phyloP scores from a whole-genome alignment of 2,329 filamentous ascomycete species.

The Myotisia sp. region DNA sequence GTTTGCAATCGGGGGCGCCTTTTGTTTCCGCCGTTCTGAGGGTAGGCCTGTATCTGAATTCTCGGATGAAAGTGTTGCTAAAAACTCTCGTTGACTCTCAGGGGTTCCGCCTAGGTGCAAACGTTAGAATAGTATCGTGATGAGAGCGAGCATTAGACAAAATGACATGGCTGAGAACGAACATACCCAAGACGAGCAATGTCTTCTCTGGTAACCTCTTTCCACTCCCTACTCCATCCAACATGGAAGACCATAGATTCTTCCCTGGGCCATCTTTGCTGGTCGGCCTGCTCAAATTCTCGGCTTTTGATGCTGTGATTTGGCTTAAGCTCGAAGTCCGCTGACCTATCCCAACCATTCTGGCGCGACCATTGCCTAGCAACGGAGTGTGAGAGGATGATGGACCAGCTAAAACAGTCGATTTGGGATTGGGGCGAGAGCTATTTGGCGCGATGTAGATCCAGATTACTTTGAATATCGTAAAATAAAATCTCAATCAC shows the following conservation, averaged over 20 bases:
- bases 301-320: slow-evolving; percentile 21
- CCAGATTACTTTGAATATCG: too few relatives aligned
- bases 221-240: slow-evolving; percentile 77
- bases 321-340: slow-evolving; percentile 27
- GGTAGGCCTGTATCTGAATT: slow-evolving; percentile 27
- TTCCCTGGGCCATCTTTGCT: slow-evolving; percentile 56
- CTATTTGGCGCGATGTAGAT: too few relatives aligned
- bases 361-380: slow-evolving; percentile 3
- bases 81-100: slow-evolving; percentile 70
- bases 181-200: slow-evolving; percentile 64
- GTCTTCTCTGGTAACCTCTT: slow-evolving; percentile 88
- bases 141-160: neutral
- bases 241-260: slow-evolving; percentile 88
- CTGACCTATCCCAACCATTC: slow-evolving; percentile 24
- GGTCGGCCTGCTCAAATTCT: slow-evolving; percentile 25
- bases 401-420: too few relatives aligned
- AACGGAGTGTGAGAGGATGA: neutral
- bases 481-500: too few relatives aligned
- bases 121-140: neutral
- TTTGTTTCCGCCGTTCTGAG: slow-evolving; percentile 36
- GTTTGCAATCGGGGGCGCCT: slow-evolving; percentile 69
- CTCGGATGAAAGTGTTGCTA: slow-evolving; percentile 44
- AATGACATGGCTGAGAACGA: neutral
- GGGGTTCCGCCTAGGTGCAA: slow-evolving; percentile 54
- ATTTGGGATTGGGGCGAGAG: too few relatives aligned